Evolutionary conservation across 495 filamentous ascomycete species (phyloP).

Genomic region (Lasiosphaeria ovina): DNA sequence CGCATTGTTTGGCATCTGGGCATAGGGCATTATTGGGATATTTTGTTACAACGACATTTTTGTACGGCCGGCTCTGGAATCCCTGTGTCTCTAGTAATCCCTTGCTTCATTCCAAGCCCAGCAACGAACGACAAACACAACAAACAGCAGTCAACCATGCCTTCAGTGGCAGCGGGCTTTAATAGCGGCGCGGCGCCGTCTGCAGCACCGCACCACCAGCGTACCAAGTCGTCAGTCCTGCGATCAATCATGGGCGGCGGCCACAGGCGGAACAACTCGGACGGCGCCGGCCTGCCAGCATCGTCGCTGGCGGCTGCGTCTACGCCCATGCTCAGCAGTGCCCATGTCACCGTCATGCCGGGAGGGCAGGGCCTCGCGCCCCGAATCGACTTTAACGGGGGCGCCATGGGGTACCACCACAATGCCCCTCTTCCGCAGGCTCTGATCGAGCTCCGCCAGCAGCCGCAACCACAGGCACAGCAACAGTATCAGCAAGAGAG

Average conservation of each 20-base stretch:
- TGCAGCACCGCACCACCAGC: constrained; percentile 29
- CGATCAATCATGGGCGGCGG: constrained; percentile 50
- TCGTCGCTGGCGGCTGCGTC: constrained; percentile 10
- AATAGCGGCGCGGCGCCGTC: constrained; percentile 7
- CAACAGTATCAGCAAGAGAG: constrained; percentile 37
- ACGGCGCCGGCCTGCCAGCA: constrained; percentile 43
- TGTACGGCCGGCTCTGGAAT: not conserved
- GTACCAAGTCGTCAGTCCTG: constrained; percentile 58
- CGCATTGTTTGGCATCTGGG: no score
- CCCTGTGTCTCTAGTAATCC: not conserved
- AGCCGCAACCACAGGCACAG: no score
- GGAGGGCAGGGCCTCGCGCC: no score
- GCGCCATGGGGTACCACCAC: no score
- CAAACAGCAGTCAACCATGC: constrained; percentile 3
- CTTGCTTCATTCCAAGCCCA: no score
- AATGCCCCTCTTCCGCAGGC: constrained; percentile 31
- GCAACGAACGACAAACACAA: not conserved
- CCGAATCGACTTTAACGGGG: no score
- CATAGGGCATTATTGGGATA: no score
- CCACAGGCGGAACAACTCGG: constrained; percentile 49
- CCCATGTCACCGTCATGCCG: constrained; percentile 13
- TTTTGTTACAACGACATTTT: no score
- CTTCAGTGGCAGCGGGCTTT: constrained; percentile 16
- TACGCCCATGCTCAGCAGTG: not conserved
- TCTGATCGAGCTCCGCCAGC: constrained; percentile 51